phyloP scores from a whole-genome alignment of 306 rosid genomes.

The Neltuma alba region DNA sequence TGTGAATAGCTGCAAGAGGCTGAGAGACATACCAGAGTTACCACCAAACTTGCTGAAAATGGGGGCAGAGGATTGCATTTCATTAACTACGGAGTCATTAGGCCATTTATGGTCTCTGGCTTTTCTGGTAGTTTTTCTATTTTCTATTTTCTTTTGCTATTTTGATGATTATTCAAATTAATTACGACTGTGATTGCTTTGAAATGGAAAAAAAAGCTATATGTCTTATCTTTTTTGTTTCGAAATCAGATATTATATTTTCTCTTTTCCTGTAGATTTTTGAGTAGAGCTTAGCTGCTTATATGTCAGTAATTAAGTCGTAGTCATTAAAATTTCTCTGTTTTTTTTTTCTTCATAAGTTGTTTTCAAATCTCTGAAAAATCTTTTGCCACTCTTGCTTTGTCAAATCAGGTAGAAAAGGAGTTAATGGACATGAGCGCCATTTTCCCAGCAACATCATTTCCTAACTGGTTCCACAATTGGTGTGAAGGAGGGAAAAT shows the following conservation, averaged over 20 bases:
- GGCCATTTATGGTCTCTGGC: constrained; percentile 35
- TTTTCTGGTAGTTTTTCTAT: neutral
- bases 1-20: neutral
- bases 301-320: neutral
- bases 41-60: neutral
- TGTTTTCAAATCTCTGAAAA: neutral
- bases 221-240: too few species aligned
- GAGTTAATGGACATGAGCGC: neutral
- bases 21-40: constrained; percentile 18
- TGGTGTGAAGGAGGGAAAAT: neutral
- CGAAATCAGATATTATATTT: too few species aligned
- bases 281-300: neutral
- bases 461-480: neutral
- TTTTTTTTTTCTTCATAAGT: too few species aligned
- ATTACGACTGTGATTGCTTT: too few species aligned
- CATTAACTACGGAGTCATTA: neutral
- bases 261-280: too few species aligned
- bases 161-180: neutral
- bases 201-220: neutral
- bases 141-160: neutral
- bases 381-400: neutral
- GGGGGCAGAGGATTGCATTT: neutral
- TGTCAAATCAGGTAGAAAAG: neutral
- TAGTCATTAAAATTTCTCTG: neutral
- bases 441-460: neutral